Evolutionary conservation across 2,329 filamentous ascomycete genomes (phyloP), one percentile per base, ranked within the genome.

Genomic region (Anisogramma anomala): DNA sequence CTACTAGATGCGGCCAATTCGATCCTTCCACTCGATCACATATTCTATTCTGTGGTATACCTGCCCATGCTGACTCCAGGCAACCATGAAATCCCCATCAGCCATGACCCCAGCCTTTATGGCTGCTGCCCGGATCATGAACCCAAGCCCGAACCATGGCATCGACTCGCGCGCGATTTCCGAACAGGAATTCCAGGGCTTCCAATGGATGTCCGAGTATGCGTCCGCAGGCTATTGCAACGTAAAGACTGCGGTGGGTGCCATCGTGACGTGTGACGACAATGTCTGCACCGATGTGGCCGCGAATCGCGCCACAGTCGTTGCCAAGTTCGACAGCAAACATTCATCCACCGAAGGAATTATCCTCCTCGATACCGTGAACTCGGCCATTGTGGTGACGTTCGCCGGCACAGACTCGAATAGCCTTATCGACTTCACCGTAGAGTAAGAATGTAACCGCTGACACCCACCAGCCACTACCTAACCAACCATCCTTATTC

Each of bases 151-250:
- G 7, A 8, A 23, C 13, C n/a, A 26, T 3, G 22, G 18, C 26
- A 26, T 38, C 13, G n/a, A 17, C 13, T 15, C 36, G 1, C 27
- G 36, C 8, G 20, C 36, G 3, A 31, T 38, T 18, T 18, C 23
- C 36, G 17, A 11, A 11, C 13, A 26, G 2, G 18, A 30, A 13
- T 20, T 54, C 18, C 25, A 46, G 33, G 47, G 45, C 25, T 53
- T 54, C 39, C 36, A 47, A 15, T 43, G 45, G 3, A 49, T 52
- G 20, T 43, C 51, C 5, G 45, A 54, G 38, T 49, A 49, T 28
- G 48, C 50, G 3, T 36, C 46, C 10, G 51, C 52, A 10, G 45
- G 51, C 3, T 55, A 55, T 26, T 55, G 52, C 39, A 50, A 53
- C 40, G 39, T 47, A 14, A 48, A 45, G 17, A 39, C 40, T 17